Evolutionary conservation across 2,329 filamentous ascomycete genomes (phyloP).

Genomic region (Pseudocercospora crystallina): DNA sequence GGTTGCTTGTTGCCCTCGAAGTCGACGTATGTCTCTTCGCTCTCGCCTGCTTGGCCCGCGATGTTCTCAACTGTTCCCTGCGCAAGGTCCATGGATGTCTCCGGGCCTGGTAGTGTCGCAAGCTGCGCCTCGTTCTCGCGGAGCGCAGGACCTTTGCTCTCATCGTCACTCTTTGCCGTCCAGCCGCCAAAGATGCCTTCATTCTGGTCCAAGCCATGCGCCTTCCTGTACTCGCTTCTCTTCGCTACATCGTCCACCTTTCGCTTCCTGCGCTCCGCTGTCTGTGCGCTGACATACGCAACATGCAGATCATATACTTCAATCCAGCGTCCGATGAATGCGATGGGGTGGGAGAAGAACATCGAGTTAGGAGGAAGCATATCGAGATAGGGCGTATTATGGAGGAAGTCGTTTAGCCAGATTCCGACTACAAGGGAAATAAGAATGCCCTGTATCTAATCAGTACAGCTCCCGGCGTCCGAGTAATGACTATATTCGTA

Average conservation of each 20-base stretch:
- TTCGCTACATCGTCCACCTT: slow-evolving; percentile 85
- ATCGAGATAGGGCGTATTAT: slow-evolving; percentile 75
- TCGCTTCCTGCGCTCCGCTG: slow-evolving; percentile 68
- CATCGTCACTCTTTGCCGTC: slow-evolving; percentile 40
- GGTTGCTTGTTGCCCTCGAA: slow-evolving; percentile 51
- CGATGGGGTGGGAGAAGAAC: slow-evolving; percentile 68
- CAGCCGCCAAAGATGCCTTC: slow-evolving; percentile 52
- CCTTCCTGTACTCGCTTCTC: slow-evolving; percentile 79
- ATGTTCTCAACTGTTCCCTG: slow-evolving; percentile 30
- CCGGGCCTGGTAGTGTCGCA: slow-evolving; percentile 7
- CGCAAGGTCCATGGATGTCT: slow-evolving; percentile 1
- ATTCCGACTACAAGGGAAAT: slow-evolving; percentile 68
- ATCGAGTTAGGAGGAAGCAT: slow-evolving; percentile 71
- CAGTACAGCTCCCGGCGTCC: background rate
- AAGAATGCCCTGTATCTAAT: slow-evolving; percentile 59
- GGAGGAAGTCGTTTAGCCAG: slow-evolving; percentile 75
- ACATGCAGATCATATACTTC: slow-evolving; percentile 77
- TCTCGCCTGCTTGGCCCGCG: slow-evolving; percentile 32
- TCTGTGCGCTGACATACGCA: slow-evolving; percentile 66
- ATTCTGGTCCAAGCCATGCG: slow-evolving; percentile 72
- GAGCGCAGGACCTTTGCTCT: slow-evolving; percentile 35
- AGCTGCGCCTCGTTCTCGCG: slow-evolving; percentile 40
- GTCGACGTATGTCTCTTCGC: slow-evolving; percentile 40
- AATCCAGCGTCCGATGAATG: slow-evolving; percentile 63
- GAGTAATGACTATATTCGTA: slow-evolving; percentile 49